Evolutionary conservation across 768 basidiomycete genomes (phyloP).

Genomic region (Suillus luteus): DNA sequence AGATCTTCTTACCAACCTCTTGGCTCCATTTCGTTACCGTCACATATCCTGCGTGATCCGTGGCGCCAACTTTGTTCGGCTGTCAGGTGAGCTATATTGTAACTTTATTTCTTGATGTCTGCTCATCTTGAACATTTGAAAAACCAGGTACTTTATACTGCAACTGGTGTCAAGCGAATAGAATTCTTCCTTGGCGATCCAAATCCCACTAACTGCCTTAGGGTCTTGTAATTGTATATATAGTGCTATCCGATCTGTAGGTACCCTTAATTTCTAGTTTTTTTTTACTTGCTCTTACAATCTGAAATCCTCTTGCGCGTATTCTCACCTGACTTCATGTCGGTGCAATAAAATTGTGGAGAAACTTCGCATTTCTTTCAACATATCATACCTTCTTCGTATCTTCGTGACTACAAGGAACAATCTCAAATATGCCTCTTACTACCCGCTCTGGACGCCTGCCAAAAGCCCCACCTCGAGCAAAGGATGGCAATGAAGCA

Average conservation of each 20-base stretch:
- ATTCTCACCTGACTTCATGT: neutral
- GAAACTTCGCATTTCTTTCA: neutral
- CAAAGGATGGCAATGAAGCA: neutral
- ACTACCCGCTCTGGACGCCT: neutral
- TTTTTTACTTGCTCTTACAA: neutral
- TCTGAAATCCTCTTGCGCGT: neutral
- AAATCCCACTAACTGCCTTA: neutral
- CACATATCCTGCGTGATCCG: neutral
- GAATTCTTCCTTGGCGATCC: neutral
- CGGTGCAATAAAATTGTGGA: too few relatives aligned
- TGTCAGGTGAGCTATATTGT: neutral
- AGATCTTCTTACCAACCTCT: conserved; percentile 1
- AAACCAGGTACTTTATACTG: too few relatives aligned
- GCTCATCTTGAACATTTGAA: neutral
- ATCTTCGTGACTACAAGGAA: neutral
- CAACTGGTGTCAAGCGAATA: neutral
- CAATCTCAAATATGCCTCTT: neutral
- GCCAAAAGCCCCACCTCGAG: neutral
- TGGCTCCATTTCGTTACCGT: neutral
- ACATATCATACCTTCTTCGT: neutral
- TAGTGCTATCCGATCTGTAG: neutral
- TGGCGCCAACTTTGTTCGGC: neutral
- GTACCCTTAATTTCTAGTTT: neutral
- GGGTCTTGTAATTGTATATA: neutral
- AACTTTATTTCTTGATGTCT: neutral